Conservation (phyloP, 495 filamentous ascomycete species). For the Mytilinidion resinicola region DNA sequence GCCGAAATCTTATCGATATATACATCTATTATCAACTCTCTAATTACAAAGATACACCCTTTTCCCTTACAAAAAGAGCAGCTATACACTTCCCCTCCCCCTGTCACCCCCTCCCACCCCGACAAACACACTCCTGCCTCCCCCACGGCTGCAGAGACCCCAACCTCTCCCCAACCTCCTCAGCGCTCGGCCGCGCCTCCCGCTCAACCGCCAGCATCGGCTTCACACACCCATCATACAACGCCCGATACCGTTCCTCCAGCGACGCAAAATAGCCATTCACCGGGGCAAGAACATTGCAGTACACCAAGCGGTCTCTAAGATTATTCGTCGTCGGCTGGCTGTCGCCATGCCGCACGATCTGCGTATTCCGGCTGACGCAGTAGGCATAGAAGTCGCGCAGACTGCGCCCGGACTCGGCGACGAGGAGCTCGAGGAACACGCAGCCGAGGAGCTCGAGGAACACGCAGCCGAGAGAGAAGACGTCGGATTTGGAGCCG, state of each 20-base stretch:
- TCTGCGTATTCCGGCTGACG: too few relatives aligned
- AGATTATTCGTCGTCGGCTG: too few relatives aligned
- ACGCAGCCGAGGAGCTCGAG: background rate
- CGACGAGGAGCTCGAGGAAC: background rate
- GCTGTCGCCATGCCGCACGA: too few relatives aligned
- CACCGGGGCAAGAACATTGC: too few relatives aligned
- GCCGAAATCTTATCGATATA: too few relatives aligned
- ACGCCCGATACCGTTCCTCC: background rate
- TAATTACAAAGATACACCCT: background rate
- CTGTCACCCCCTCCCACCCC: background rate
- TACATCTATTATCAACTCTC: background rate
- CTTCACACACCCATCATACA: background rate
- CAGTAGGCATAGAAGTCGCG: too few relatives aligned
- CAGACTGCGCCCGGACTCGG: too few relatives aligned
- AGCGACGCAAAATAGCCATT: background rate
- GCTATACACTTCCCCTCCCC: background rate
- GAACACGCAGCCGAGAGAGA: background rate
- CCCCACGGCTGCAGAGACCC: background rate
- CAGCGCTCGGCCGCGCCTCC: background rate
- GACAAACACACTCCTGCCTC: background rate
- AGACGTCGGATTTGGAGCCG: background rate
- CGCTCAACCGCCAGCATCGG: background rate
- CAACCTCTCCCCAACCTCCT: background rate
- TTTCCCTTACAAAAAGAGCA: background rate
- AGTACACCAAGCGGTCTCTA: too few relatives aligned